A percentile compares a stretch with the other conserved stretches of the same genome.
Evolutionary conservation across 768 basidiomycete genomes (phyloP).

Genomic region (Suillus paluster): DNA sequence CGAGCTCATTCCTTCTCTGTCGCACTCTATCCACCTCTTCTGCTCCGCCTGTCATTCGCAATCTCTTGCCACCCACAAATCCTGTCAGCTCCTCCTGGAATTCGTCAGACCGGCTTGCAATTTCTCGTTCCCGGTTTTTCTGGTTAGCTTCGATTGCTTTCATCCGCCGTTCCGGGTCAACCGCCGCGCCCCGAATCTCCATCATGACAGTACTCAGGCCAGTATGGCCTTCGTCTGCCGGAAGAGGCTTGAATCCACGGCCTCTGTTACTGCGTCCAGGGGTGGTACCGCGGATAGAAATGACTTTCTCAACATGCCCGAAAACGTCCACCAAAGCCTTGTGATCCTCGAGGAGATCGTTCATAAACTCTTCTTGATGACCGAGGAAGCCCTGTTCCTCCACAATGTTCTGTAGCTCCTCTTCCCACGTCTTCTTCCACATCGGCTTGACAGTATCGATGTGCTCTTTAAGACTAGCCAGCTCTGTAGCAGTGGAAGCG

Average conservation of each 20-base stretch:
- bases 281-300: slow-evolving; percentile 61
- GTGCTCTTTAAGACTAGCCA: slow-evolving; percentile 80
- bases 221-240: slow-evolving; percentile 66
- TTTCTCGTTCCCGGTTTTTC: slow-evolving; percentile 77
- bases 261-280: slow-evolving; percentile 43
- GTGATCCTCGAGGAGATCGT: slow-evolving; percentile 89
- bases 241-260: slow-evolving; percentile 62
- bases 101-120: slow-evolving; percentile 75
- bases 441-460: slow-evolving; percentile 90
- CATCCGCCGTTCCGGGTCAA: slow-evolving; percentile 83
- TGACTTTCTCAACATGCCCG: slow-evolving; percentile 90
- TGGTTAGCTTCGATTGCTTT: slow-evolving; percentile 93
- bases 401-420: slow-evolving; percentile 94
- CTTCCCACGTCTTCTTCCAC: slow-evolving; percentile 99
- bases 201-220: slow-evolving; percentile 83
- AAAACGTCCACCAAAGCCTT: slow-evolving; percentile 88
- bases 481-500: slow-evolving; percentile 62
- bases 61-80: slow-evolving; percentile 85
- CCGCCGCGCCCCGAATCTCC: slow-evolving; percentile 82
- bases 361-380: slow-evolving; percentile 90
- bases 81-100: slow-evolving; percentile 83
- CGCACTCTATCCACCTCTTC: slow-evolving; percentile 90
- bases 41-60: slow-evolving; percentile 95
- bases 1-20: slow-evolving; percentile 81
- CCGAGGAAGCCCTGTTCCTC: slow-evolving; percentile 95